Percentiles rank a stretch among this genome's conserved stretches.
Conservation (phyloP, 164 flowering plant species). For the Buxus sempervirens region DNA sequence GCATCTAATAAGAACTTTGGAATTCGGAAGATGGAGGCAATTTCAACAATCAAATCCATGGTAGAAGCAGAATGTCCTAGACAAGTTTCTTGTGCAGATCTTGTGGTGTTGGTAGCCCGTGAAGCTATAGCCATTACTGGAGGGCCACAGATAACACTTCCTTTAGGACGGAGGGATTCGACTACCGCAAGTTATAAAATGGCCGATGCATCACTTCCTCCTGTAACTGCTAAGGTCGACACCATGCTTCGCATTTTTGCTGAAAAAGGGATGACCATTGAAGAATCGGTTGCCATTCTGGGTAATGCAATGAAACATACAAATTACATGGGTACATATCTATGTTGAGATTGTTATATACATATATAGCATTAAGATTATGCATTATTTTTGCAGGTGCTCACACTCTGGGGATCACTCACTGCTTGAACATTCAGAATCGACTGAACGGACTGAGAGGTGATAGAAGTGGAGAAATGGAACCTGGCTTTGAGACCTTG, state of each 20-base stretch:
- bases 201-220: slow-evolving; percentile 50
- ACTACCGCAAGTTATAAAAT: slow-evolving; percentile 19
- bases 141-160: slow-evolving; percentile 47
- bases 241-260: slow-evolving; percentile 33
- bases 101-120: slow-evolving; percentile 47
- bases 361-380: background rate
- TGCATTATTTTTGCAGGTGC: slow-evolving; percentile 34
- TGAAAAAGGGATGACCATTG: slow-evolving; percentile 39
- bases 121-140: slow-evolving; percentile 47
- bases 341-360: background rate
- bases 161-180: slow-evolving; percentile 50
- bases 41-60: slow-evolving; percentile 31
- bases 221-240: slow-evolving; percentile 28
- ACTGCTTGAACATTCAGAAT: slow-evolving; percentile 34
- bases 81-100: slow-evolving; percentile 56
- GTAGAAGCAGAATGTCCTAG: slow-evolving; percentile 45
- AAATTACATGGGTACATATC: background rate
- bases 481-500: slow-evolving; percentile 15
- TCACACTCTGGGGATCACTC: slow-evolving; percentile 51
- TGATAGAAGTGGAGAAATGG: background rate
- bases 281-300: slow-evolving; percentile 58
- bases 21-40: slow-evolving; percentile 34
- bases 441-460: slow-evolving; percentile 19
- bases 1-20: slow-evolving; percentile 40
- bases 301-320: slow-evolving; percentile 23